Evolutionary conservation across 2,329 filamentous ascomycete species (phyloP), one percentile per base, ranked within the genome.

Genomic region (Didymella keratinophila): DNA sequence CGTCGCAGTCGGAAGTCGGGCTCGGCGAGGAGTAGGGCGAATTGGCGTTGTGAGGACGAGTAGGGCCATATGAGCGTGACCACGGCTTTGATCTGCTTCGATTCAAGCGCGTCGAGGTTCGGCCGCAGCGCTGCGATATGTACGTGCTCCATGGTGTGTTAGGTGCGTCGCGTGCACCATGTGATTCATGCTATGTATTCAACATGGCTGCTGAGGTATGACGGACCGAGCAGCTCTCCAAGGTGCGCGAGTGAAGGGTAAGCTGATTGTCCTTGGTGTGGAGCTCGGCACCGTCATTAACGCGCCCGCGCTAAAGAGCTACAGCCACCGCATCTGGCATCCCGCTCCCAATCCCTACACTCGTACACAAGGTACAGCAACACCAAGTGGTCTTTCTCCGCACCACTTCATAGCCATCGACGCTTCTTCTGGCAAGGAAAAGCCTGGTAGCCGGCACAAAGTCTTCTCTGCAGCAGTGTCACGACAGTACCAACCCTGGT

Each of bases 1-100:
- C 87, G 86, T 55, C 94, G 90, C 49, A 94, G 82, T 46, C 91
- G 89, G 70, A 93, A 90, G 74, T 97, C 92, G 44, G 88, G 87
- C 69, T 97, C 93, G 44, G 91, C 91, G 32, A 98, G 84, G 20
- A 96, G 84, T 49, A 97, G 88, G 25, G 92, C 89, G 65, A 93
- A 84, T 37, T 87, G 87, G 52, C 85, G 86, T 28, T 85, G 89
- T 25, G 92, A 87, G 21, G 89, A 90, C 64, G 91, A 97, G 77
- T 92, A 97, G 0, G 94, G 94, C 93, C 94, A 98, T 57, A 92
- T 88, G 34, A 98, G 86, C 9, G 92, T 94, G 21, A 97, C 86
- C 16, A 90, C 82, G 37, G 91, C 93, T 57, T 86, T 84, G 30
- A 97, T 73, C 20, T 73, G 68, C 64, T 72, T 73, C 18, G 71